These are phyloP conservation scores for Ailanthus altissimus DNA, from an alignment of 345 rosid genomes.

Conservation along the genomic window DNA sequence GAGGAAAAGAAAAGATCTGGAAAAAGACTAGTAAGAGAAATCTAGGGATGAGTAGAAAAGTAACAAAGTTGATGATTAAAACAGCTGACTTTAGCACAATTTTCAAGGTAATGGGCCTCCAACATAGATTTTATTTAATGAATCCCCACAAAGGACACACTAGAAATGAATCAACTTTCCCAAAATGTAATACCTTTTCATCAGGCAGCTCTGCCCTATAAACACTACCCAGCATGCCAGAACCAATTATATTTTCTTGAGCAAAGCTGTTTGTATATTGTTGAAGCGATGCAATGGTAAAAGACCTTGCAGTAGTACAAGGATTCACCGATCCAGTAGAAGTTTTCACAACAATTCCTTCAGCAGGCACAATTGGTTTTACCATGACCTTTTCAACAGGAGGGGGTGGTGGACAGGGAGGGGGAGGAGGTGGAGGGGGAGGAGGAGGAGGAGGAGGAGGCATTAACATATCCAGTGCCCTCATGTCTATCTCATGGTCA, in stretches of 20 bases:
- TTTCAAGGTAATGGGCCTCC: not conserved
- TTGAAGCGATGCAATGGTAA: conserved; percentile 92
- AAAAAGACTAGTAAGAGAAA: not conserved
- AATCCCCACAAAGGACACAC: conserved; percentile 1
- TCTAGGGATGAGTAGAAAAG: not conserved
- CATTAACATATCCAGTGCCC: conserved; percentile 42
- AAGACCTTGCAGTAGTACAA: conserved; percentile 64
- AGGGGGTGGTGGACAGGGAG: conserved; percentile 54
- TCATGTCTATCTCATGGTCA: conserved; percentile 63
- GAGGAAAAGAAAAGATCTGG: not conserved
- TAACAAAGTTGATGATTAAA: not conserved
- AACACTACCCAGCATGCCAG: conserved; percentile 94
- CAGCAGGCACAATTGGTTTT: conserved; percentile 53
- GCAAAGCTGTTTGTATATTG: conserved; percentile 95
- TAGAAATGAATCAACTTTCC: conserved; percentile 7
- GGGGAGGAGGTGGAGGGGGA: conserved; percentile 40
- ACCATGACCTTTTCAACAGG: conserved; percentile 53
- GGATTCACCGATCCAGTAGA: conserved; percentile 44
- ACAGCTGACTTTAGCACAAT: not conserved
- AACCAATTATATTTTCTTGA: conserved; percentile 82
- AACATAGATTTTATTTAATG: not conserved
- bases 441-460: conserved; percentile 48
- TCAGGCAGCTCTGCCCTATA: conserved; percentile 83
- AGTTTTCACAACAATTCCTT: conserved; percentile 45
- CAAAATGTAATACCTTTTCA: conserved; percentile 61